phyloP scores from a whole-genome alignment of 768 basidiomycete genomes.

The Boletus barrowsii region DNA sequence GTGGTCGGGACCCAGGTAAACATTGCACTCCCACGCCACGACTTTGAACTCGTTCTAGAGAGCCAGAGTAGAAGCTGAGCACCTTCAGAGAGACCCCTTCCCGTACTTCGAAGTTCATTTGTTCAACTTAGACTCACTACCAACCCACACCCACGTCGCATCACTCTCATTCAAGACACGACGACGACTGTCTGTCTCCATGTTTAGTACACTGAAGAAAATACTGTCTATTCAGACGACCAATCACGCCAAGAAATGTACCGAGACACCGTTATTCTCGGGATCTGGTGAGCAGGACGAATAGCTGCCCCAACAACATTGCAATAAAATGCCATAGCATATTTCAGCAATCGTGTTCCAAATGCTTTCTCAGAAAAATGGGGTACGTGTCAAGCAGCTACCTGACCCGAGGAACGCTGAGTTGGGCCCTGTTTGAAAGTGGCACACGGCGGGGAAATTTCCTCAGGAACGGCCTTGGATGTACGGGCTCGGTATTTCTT shows the following conservation, averaged over 20 bases:
- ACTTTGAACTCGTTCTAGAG: too few species aligned
- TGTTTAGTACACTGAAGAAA: constrained; percentile 13
- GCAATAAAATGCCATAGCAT: constrained; percentile 15
- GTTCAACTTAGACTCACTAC: too few species aligned
- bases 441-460: constrained; percentile 23
- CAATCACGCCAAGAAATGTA: not conserved
- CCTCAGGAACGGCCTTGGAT: constrained; percentile 8
- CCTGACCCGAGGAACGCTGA: not conserved
- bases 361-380: constrained; percentile 18
- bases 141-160: too few species aligned
- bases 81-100: too few species aligned
- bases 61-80: too few species aligned
- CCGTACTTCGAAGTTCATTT: too few species aligned
- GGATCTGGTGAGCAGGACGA: constrained; percentile 21
- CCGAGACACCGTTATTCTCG: constrained; percentile 13
- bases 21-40: too few species aligned
- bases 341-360: constrained; percentile 29
- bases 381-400: constrained; percentile 13
- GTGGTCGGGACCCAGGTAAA: too few species aligned
- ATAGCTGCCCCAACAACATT: not conserved
- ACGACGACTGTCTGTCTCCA: not conserved
- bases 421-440: constrained; percentile 7
- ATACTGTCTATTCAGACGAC: not conserved
- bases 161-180: too few species aligned
- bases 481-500: constrained; percentile 28